Base-by-base conservation (phyloP, 192 early-diverging fungal species). In the Rhizophagus sp. region DNA sequence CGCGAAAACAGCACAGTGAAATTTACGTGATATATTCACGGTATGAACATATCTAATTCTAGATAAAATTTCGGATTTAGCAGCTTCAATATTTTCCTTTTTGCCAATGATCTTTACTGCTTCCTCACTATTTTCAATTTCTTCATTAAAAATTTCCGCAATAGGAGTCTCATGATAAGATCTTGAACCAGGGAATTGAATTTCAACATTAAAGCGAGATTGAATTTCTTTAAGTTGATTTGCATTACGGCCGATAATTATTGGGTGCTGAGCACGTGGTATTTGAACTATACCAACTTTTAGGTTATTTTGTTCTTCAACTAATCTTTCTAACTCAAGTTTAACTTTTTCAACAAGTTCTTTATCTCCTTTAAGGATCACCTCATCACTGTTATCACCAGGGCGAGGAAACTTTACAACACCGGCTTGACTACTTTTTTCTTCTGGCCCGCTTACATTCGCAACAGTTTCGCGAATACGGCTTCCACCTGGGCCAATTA, bases 161-260 rank as follows among this genome's bases (percentile, higher is more conserved):
- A 7, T 22, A 12, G 34, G 47, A 11, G 36, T 44, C 25, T 79
- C 78, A 69, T 79, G 9, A 44, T 67, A 63, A 12, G 62, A 15
- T 33, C 81, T 33, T 61, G 73, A 70, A 70, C 87, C 86, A 30
- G 90, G 89, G 85, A 94, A 89, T 75, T 91, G 83, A 67, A 93
- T 91, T 74, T 88, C 88, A 52, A 94, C 92, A 17, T 86, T 85
- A 82, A 91, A 92, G 30, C 84, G 78, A 19, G 85, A 87, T 87
- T 94, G 90, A 73, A 97, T 85, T 50, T 90, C 87, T 80, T 90
- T 90, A 76, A 98, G 91, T 27, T 88, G 81, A 11, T 87, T 79
- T 41, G 95, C 96, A 64, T 87, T 89, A 49, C 92, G 90, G 15
- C 97, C 97, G 79, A 97, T 98, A 52, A 98, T 84, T 61, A 89